Evolutionary conservation across 371 early-diverging fungal species (phyloP).

Genomic region (Apophysomyces sp.): DNA sequence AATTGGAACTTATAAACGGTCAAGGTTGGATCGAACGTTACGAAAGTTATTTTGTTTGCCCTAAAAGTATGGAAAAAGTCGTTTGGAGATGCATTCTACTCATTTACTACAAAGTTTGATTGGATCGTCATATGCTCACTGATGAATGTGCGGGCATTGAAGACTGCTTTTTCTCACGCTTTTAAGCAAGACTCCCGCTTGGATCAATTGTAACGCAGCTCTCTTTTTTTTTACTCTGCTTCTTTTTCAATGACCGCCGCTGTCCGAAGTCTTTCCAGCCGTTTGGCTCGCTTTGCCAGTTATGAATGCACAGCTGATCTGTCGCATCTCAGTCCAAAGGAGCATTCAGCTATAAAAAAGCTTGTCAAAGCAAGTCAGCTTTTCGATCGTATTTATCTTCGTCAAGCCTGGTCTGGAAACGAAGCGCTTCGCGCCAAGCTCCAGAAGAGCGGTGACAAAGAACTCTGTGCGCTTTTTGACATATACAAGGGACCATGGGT

Average conservation of each 20-base stretch:
- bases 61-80: no score
- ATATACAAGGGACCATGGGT: conserved; percentile 80
- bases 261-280: conserved; percentile 30
- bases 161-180: no score
- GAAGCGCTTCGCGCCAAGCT: conserved; percentile 56
- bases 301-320: conserved; percentile 63
- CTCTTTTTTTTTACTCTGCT: background rate
- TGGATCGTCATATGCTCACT: no score
- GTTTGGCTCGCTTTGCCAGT: conserved; percentile 50
- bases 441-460: conserved; percentile 30
- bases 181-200: no score
- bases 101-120: no score
- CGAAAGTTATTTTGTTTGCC: no score
- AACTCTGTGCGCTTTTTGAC: conserved; percentile 55
- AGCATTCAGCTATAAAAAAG: conserved; percentile 64
- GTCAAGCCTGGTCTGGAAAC: conserved; percentile 75
- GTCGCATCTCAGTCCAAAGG: conserved; percentile 56
- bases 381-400: conserved; percentile 65
- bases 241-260: conserved; percentile 19
- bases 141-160: no score
- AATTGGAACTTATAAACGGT: no score
- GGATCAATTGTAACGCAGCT: background rate
- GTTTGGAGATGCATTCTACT: no score
- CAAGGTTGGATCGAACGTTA: no score
- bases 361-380: conserved; percentile 65